Base-by-base conservation (phyloP, 345 rosid genomes). In the Eucalyptus rudis region DNA sequence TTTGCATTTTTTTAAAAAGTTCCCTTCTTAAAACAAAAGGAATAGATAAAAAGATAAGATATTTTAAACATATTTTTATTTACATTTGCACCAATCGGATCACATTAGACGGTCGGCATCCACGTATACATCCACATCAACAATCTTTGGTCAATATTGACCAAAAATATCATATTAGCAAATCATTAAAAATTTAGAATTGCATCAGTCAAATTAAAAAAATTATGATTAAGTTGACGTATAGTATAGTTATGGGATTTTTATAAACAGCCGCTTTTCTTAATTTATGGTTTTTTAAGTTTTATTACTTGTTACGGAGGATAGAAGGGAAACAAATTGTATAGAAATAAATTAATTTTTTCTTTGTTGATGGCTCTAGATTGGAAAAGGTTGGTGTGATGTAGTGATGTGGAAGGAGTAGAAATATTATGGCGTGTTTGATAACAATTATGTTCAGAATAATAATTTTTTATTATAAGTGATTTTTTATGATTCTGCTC, bases 321-420 rank as follows among this genome's bases (percentile, higher is more conserved):
- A 14, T 0, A 62, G 0, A 6, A 0, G 36, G 36, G 0, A n/a
- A 14, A 64, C 36, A 2, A 14, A n/a, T 64, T 64, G 16, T 12
- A 25, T 27, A 59, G 10, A 12, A 59, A 59, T 7, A 25, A 5
- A 59, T 6, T 27, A 25, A 27, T 3, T 3, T 59, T 25, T 27
- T 12, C 1, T n/a, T n/a, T 4, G 76, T 14, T 64, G 17, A 64
- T 7, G 76, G 76, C 76, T 64, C 19, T n/a, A n/a, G 20, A 64
- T n/a, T n/a, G 20, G 31, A 49, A 49, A 7, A 64, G 33, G 33
- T 29, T 13, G 68, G 8, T 62, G 68, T 5, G 68, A 62, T 12
- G 3, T 13, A 15, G 4, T 29, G 33, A 62, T 1, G 3, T 12
- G 68, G 68, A 6, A 62, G 7, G 68, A 27, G 15, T 62, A 27